Evolutionary conservation across 306 rosid genomes (phyloP).

Genomic region (Glycine tomentella): DNA sequence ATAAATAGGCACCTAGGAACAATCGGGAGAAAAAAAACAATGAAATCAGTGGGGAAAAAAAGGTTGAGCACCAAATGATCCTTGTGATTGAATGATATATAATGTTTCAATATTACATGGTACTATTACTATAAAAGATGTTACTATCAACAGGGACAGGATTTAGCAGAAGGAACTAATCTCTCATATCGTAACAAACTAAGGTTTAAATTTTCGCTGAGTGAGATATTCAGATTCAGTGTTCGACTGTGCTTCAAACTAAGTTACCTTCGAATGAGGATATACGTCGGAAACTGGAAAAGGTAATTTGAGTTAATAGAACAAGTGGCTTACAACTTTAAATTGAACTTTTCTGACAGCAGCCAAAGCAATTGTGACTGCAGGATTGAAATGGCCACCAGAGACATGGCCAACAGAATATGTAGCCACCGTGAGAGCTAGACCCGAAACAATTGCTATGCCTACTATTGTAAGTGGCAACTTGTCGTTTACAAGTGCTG

Average conservation of each 20-base stretch:
- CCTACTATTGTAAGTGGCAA: conserved; percentile 50
- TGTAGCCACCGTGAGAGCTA: conserved; percentile 49
- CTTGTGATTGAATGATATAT: background rate
- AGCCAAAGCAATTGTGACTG: conserved; percentile 57
- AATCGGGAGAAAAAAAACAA: background rate
- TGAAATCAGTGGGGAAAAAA: background rate
- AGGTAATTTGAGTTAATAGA: no score
- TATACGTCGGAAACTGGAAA: no score
- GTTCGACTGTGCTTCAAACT: no score
- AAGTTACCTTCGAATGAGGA: no score
- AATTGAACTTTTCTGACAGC: conserved; percentile 43
- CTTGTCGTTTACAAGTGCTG: conserved; percentile 50
- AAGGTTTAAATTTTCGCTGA: no score
- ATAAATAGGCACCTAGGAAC: conserved; percentile 49
- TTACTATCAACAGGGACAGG: no score
- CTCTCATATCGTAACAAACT: no score
- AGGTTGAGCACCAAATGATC: background rate
- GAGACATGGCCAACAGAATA: conserved; percentile 62
- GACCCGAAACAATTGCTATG: conserved; percentile 55
- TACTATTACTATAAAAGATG: no score
- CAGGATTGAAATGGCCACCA: conserved; percentile 67
- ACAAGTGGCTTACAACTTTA: conserved; percentile 40
- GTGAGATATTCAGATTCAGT: no score
- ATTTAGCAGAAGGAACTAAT: no score
- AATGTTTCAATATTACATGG: background rate